Evolutionary conservation across 768 basidiomycete species (phyloP).

Genomic region (Russula griseocarnosa): DNA sequence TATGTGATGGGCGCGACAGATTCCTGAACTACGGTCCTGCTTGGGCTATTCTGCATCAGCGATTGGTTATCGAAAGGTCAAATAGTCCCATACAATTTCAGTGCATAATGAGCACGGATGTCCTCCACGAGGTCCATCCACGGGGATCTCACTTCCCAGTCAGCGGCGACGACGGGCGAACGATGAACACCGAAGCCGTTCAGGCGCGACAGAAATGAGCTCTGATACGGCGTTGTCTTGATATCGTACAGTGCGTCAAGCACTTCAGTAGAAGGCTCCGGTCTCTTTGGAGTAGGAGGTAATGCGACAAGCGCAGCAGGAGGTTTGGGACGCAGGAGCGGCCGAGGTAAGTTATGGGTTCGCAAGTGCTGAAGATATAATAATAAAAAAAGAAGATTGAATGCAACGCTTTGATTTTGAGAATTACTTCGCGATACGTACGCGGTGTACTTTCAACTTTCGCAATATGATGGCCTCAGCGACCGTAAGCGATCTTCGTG

Average conservation of each 20-base stretch:
- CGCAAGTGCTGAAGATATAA: slow-evolving; percentile 27
- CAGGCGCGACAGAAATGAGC: slow-evolving; percentile 64
- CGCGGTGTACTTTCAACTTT: slow-evolving; percentile 28
- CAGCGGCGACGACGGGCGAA: slow-evolving; percentile 49
- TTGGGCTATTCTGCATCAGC: slow-evolving; percentile 44
- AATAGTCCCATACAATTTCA: slow-evolving; percentile 48
- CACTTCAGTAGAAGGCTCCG: slow-evolving; percentile 34
- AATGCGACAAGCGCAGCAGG: slow-evolving; percentile 37
- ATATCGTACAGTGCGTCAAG: slow-evolving; percentile 55
- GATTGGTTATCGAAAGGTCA: slow-evolving; percentile 8
- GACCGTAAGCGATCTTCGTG: slow-evolving; percentile 5
- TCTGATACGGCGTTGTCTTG: slow-evolving; percentile 57
- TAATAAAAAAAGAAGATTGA: background rate
- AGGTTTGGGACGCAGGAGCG: slow-evolving; percentile 21
- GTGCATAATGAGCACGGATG: slow-evolving; percentile 57
- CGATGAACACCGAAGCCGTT: slow-evolving; percentile 40
- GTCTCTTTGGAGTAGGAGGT: slow-evolving; percentile 31
- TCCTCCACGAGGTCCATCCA: slow-evolving; percentile 78
- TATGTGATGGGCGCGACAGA: slow-evolving; percentile 57
- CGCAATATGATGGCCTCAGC: slow-evolving; percentile 27
- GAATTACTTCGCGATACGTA: background rate
- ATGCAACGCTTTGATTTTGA: background rate
- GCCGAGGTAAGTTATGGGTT: slow-evolving; percentile 24
- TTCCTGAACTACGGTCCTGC: slow-evolving; percentile 44
- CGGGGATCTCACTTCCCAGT: slow-evolving; percentile 67